Conservation (phyloP, 2,329 filamentous ascomycete genomes). For the Pochonia chlamydosporia region DNA sequence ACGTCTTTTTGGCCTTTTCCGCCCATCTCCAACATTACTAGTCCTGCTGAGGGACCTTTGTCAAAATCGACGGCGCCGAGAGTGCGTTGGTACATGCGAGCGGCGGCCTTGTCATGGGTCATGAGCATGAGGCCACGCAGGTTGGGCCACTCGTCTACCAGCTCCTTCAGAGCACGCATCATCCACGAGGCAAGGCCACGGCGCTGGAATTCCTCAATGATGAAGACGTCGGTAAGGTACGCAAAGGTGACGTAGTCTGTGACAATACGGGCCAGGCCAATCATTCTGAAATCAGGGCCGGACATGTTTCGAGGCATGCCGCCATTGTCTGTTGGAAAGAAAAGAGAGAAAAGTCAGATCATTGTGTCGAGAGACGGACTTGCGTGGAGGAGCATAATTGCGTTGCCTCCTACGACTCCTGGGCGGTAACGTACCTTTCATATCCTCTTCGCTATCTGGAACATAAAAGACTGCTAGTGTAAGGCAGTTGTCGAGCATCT, state of each 20-base stretch:
- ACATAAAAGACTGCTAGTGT: constrained; percentile 53
- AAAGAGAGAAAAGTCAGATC: not conserved
- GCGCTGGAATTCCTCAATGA: constrained; percentile 53
- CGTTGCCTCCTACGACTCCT: not conserved
- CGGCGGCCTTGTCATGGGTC: constrained; percentile 34
- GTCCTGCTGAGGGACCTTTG: constrained; percentile 32
- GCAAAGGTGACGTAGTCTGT: constrained; percentile 65
- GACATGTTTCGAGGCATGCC: constrained; percentile 22
- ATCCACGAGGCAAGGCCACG: constrained; percentile 61
- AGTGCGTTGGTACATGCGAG: constrained; percentile 40
- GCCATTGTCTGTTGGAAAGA: constrained; percentile 21
- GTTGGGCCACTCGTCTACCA: constrained; percentile 48
- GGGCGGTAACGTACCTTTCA: constrained; percentile 27
- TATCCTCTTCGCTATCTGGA: constrained; percentile 30
- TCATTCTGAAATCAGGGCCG: constrained; percentile 27
- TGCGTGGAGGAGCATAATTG: constrained; percentile 10
- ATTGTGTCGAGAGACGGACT: constrained; percentile 9
- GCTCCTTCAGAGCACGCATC: constrained; percentile 53
- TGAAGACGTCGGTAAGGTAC: constrained; percentile 63
- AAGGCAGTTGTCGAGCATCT: constrained; percentile 51
- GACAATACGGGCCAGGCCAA: constrained; percentile 48
- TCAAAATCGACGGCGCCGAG: constrained; percentile 40
- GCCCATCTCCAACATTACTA: constrained; percentile 36
- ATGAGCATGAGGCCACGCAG: constrained; percentile 55
- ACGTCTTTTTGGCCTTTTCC: constrained; percentile 29